Percentiles rank a stretch among this genome's conserved stretches.
phyloP scores from a whole-genome alignment of 1,284 basidiomycete species.

The Heliocybe sulcata region DNA sequence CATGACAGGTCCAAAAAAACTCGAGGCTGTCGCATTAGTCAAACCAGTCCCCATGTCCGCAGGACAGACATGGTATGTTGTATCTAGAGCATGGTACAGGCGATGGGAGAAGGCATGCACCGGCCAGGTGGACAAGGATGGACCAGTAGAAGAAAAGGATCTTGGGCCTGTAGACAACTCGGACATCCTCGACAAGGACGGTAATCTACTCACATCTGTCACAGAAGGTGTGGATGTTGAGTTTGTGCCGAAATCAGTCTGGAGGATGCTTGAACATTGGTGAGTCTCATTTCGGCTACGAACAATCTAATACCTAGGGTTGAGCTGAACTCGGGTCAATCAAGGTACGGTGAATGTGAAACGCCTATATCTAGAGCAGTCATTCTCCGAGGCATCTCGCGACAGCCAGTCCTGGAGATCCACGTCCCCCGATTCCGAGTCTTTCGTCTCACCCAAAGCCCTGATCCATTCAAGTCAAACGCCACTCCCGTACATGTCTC shows the following conservation, averaged over 20 bases:
- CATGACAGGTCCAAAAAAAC: slow-evolving; percentile 36
- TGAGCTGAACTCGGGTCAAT: slow-evolving; percentile 3
- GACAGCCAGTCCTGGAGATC: slow-evolving; percentile 66
- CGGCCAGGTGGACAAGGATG: slow-evolving; percentile 60
- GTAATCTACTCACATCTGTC: slow-evolving; percentile 39
- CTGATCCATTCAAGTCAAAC: slow-evolving; percentile 47
- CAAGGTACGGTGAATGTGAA: slow-evolving; percentile 63
- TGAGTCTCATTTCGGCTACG: slow-evolving; percentile 25
- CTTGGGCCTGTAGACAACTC: slow-evolving; percentile 75
- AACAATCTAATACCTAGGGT: slow-evolving; percentile 3
- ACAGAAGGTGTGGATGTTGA: slow-evolving; percentile 73
- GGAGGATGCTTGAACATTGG: slow-evolving; percentile 66
- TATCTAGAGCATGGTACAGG: slow-evolving; percentile 66
- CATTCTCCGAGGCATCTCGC: slow-evolving; percentile 47
- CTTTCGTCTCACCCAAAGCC: slow-evolving; percentile 31
- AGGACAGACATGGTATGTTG: slow-evolving; percentile 76
- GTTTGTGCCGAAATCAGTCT: slow-evolving; percentile 69
- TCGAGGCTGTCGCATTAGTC: slow-evolving; percentile 39
- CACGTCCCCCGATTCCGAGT: slow-evolving; percentile 67
- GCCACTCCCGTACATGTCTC: slow-evolving; percentile 20
- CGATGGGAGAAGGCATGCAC: slow-evolving; percentile 69
- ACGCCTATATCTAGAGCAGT: slow-evolving; percentile 60
- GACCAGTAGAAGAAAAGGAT: slow-evolving; percentile 48
- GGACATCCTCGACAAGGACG: slow-evolving; percentile 46
- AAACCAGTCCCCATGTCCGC: slow-evolving; percentile 42